Evolutionary conservation across 345 rosid genomes (phyloP), one percentile per base, ranked within the genome.

Genomic region (Ailanthus altissimus): DNA sequence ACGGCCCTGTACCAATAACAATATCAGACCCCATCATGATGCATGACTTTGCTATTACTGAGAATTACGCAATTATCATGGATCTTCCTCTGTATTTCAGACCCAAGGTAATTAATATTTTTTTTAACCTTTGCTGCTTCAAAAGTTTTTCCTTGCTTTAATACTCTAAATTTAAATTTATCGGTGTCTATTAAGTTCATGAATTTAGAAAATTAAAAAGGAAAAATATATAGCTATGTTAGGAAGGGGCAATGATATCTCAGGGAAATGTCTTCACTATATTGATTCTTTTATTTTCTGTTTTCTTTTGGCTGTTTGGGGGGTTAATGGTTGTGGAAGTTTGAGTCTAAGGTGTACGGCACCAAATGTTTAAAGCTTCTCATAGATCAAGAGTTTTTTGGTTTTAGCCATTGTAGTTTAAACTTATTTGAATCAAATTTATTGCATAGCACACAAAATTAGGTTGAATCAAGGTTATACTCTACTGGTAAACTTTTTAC

Each of bases 41-140:
- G 97, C 99, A 96, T 76, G 98, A 96, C 86, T 93, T 96, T 83
- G 99, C 97, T 51, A 93, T 96, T 77, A 92, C 99, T 18, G 98
- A 96, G 84, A 88, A 89, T 80, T 96, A 93, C 81, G 94, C 99
- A 66, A 83, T 96, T 84, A 86, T 96, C 88, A 82, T 96, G 97
- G 99, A 96, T 85, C 97, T 96, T 83, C 99, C 99, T 46, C 70
- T 93, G 86, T 86, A 89, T 86, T 92, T 96, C 85, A 89, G 90
- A 77, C 99, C 98, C 63, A 92, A 93, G 98, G 99, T 96, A 86
- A 63, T 28, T 78, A 4, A 15, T 18, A 15, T 4, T 15, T 18
- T 7, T 25, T 70, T 43, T 62, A 16, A 5, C 13, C 42, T 80
- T 56, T 64, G 58, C 11, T 28, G 73, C 49, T 72, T 65, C 56